Conservation (phyloP, 164 flowering plant species). For the Stephania japonica region DNA sequence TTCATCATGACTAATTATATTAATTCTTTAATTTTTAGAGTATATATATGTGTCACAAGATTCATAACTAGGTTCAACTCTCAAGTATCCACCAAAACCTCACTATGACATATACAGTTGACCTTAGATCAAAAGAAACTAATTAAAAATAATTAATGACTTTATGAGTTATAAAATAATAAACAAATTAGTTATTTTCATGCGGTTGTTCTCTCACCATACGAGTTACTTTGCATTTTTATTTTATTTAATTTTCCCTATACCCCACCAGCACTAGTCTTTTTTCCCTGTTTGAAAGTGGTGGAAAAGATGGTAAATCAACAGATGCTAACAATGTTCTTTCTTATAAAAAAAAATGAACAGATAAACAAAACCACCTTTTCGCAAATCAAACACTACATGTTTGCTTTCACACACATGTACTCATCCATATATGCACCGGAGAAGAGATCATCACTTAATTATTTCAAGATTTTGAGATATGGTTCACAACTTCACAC, state of each 20-base stretch:
- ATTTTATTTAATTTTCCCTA: not conserved
- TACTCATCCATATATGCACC: conserved; percentile 26
- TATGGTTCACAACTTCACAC: not conserved
- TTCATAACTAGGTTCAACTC: no score
- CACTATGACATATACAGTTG: no score
- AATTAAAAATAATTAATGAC: not conserved
- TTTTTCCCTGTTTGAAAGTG: conserved; percentile 14
- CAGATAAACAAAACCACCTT: conserved; percentile 35
- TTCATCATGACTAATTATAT: no score
- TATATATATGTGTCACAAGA: no score
- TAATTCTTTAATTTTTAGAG: no score
- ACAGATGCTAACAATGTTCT: no score
- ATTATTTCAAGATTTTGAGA: not conserved
- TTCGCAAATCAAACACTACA: conserved; percentile 24
- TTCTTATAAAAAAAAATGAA: no score
- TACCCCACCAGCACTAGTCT: conserved; percentile 11
- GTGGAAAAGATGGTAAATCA: conserved; percentile 12
- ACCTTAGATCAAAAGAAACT: not conserved
- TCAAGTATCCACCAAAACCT: no score
- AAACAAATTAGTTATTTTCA: no score
- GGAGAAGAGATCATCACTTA: conserved; percentile 12
- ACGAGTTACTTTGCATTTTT: no score
- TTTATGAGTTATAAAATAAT: not conserved
- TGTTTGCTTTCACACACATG: conserved; percentile 33
- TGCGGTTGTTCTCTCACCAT: no score